These are phyloP conservation scores for Brassica incana DNA, from an alignment of 345 rosid species.

Conservation along the genomic window DNA sequence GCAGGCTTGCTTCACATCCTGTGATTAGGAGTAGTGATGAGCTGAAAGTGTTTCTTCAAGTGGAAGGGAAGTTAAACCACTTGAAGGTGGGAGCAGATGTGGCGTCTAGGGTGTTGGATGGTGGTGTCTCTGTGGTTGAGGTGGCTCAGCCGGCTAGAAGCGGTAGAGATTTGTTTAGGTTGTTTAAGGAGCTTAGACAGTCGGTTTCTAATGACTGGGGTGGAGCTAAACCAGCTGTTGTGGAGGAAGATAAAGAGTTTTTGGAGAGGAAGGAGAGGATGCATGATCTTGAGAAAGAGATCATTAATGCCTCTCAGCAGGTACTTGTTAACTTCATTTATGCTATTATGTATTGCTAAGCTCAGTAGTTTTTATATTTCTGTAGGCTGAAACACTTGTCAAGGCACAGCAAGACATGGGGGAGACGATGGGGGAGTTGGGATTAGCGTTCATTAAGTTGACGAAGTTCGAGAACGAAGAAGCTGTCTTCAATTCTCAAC, in stretches of 20 bases:
- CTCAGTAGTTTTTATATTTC: too few species aligned
- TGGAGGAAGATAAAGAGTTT: constrained; percentile 91
- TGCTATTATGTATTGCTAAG: too few species aligned
- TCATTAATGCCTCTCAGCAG: constrained; percentile 92
- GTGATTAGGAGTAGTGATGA: constrained; percentile 78
- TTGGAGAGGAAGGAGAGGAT: constrained; percentile 80
- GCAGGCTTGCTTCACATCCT: constrained; percentile 68
- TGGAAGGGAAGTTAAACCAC: constrained; percentile 58
- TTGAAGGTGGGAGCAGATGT: constrained; percentile 58
- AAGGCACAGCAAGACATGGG: constrained; percentile 98
- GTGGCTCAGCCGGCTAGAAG: constrained; percentile 83
- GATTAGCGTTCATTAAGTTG: constrained; percentile 82
- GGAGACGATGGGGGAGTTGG: constrained; percentile 90
- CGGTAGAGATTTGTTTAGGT: constrained; percentile 81
- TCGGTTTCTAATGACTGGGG: constrained; percentile 88
- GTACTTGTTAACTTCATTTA: constrained; percentile 16
- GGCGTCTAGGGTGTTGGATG: constrained; percentile 94
- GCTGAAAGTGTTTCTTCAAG: constrained; percentile 71
- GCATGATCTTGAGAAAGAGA: constrained; percentile 82
- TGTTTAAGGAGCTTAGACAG: constrained; percentile 91
- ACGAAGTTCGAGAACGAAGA: constrained; percentile 92
- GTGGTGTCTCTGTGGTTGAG: constrained; percentile 49
- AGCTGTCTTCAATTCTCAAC: constrained; percentile 69
- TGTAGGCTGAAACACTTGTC: constrained; percentile 74
- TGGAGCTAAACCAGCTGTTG: constrained; percentile 71